phyloP scores from a whole-genome alignment of 164 flowering plant genomes.

The Buxus sempervirens region DNA sequence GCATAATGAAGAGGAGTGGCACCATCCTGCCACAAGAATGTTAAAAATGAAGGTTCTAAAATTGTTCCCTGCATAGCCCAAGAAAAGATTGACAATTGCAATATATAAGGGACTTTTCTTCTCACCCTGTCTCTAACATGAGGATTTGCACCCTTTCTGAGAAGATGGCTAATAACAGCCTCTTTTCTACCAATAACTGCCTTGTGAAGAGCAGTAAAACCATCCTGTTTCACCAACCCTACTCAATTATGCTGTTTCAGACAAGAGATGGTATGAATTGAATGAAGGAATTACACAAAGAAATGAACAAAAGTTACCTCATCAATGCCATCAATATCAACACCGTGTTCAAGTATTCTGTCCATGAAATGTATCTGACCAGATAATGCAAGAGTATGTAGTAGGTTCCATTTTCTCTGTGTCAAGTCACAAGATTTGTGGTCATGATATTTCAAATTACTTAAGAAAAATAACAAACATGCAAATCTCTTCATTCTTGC shows the following conservation, averaged over 20 bases:
- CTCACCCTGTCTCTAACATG: conserved; percentile 67
- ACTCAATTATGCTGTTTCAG: conserved; percentile 11
- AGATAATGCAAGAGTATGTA: conserved; percentile 75
- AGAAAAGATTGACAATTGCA: background rate
- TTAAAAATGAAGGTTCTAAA: background rate
- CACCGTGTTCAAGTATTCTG: conserved; percentile 56
- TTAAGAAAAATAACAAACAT: background rate
- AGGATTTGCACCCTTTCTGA: conserved; percentile 93
- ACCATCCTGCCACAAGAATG: conserved; percentile 54
- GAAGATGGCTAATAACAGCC: conserved; percentile 86
- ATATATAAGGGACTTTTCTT: background rate
- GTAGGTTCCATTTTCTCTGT: conserved; percentile 63
- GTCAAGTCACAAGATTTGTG: background rate
- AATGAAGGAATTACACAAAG: background rate
- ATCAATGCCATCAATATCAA: conserved; percentile 58
- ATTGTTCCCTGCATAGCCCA: background rate
- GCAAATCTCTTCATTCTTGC: background rate
- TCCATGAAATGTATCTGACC: conserved; percentile 72
- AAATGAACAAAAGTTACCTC: conserved; percentile 35
- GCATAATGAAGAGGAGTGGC: conserved; percentile 95
- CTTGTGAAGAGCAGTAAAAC: conserved; percentile 79
- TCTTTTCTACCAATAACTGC: conserved; percentile 85
- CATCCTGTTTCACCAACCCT: conserved; percentile 55
- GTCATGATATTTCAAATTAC: background rate
- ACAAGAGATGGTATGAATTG: conserved; percentile 4